Evolutionary conservation across 441 rosid genomes (phyloP).

Genomic region (Pelargonium myrrhifolium): DNA sequence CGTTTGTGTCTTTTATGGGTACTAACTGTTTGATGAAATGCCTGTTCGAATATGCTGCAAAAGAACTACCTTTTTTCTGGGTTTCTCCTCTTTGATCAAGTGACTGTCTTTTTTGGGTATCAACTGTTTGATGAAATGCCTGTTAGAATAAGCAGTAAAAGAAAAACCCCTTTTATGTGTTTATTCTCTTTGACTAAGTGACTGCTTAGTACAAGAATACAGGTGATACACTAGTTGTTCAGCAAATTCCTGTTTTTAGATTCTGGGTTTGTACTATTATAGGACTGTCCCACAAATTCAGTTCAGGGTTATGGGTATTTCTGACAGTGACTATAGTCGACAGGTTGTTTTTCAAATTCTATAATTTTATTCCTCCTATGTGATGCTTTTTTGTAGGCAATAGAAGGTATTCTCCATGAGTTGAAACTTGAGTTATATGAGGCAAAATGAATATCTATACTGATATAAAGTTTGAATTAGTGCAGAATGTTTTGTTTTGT

Average conservation of each 20-base stretch:
- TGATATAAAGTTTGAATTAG: too few species aligned
- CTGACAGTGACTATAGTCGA: neutral
- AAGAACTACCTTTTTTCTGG: neutral
- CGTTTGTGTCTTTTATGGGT: too few species aligned
- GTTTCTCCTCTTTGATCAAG: neutral
- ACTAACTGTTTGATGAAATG: neutral
- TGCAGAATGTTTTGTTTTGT: too few species aligned
- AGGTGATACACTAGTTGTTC: too few species aligned
- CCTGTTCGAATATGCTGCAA: neutral
- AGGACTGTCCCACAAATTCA: neutral
- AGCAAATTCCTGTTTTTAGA: neutral
- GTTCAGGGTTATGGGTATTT: too few species aligned
- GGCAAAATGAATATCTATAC: too few species aligned
- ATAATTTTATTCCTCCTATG: neutral
- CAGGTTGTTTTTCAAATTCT: neutral
- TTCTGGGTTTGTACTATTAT: neutral
- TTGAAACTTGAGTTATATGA: too few species aligned
- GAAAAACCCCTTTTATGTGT: neutral
- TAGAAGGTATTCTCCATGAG: too few species aligned
- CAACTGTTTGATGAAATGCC: neutral
- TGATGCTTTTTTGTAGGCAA: neutral
- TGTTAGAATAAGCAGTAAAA: neutral
- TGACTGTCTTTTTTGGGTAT: neutral
- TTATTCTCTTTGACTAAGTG: neutral
- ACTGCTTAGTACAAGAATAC: too few species aligned